A percentile compares a stretch with the other conserved stretches of the same genome.
These are phyloP conservation scores for Picea glauca DNA, from an alignment of 75 land plant genomes.

Conservation along the genomic window DNA sequence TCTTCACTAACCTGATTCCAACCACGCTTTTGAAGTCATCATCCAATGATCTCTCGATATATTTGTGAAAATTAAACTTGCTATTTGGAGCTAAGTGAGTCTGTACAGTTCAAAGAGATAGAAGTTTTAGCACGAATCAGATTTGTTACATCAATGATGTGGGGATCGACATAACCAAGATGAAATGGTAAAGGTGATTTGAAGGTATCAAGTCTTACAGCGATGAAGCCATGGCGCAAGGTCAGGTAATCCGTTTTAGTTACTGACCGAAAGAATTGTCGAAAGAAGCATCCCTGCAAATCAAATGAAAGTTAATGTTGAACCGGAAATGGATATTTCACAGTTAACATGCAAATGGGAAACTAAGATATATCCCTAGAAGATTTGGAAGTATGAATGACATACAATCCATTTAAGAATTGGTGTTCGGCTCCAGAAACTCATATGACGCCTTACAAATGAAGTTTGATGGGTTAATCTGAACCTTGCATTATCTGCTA, in stretches of 20 bases:
- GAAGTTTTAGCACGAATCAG: background rate
- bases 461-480: conserved; percentile 29
- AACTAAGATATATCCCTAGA: background rate
- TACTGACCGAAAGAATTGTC: conserved; percentile 57
- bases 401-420: conserved; percentile 31
- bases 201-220: conserved; percentile 6
- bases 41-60: conserved; percentile 68
- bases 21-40: conserved; percentile 80
- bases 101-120: conserved; percentile 22
- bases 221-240: conserved; percentile 56
- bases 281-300: conserved; percentile 54
- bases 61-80: conserved; percentile 65
- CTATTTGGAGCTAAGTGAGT: conserved; percentile 54
- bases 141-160: background rate
- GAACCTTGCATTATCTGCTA: conserved; percentile 29
- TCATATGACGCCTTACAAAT: conserved; percentile 30
- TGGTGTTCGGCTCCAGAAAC: conserved; percentile 13
- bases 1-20: conserved; percentile 59
- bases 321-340: background rate
- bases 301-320: background rate
- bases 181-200: background rate
- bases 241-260: conserved; percentile 54
- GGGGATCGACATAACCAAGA: background rate
- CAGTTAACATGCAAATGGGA: background rate
- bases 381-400: background rate